Evolutionary conservation across 1,284 basidiomycete species (phyloP), one percentile per base, ranked within the genome.

Genomic region (Omphalotus olearius): DNA sequence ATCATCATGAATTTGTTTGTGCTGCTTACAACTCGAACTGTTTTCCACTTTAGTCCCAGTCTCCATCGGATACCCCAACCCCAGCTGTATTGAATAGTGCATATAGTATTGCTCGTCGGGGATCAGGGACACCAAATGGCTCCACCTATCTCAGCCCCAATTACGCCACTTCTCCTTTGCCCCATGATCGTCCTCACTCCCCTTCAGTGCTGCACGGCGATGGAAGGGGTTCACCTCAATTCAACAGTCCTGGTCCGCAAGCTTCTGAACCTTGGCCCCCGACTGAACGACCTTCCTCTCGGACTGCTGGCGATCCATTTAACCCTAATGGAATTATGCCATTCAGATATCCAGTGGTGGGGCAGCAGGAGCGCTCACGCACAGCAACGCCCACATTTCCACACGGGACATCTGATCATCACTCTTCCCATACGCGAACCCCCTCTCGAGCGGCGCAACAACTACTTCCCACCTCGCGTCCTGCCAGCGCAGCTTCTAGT

Each of bases 41-140:
- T 5, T 43, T 13, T 33, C 30, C 13, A 9, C 26, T n/a, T 23
- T n/a, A 54, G 52, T 54, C 52, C 26, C 47, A 54, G 36, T 50
- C 52, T 10, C 52, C 52, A 20, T 54, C 52, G 2, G 52, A 54
- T 14, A 38, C 18, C 39, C 52, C 52, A 20, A 38, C 18, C 39
- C 52, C 52, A 20, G 38, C 26, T 46, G 43, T 6, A n/a, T 25
- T 46, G 39, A 44, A 43, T 26, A 49, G 52, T 26, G 42, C 50
- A 33, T 39, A 44, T 28, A 45, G 52, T 26, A 35, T 38, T 16
- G 17, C 33, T 23, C 33, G 20, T 3, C 36, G 16, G 42, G 46
- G 38, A 37, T 35, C 46, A 17, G 50, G 43, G 4, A 46, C 25
- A 14, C 37, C 50, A 36, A 30, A 2, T 37, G 25, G 37, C n/a